phyloP scores from a whole-genome alignment of 768 basidiomycete species.

The Podaxis mareebaensis region DNA sequence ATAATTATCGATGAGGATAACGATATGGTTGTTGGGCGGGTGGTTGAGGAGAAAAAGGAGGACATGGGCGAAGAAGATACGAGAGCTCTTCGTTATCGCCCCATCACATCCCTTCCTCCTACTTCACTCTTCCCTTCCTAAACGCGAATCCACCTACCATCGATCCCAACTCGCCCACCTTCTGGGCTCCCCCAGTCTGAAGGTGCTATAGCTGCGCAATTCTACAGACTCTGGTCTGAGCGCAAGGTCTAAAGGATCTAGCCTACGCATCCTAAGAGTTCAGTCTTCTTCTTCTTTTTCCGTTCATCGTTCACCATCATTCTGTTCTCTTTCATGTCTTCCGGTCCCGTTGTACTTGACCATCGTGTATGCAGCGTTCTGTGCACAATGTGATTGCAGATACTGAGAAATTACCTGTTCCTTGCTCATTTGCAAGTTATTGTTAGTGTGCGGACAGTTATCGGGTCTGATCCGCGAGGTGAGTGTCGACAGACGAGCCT shows the following conservation, averaged over 20 bases:
- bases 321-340: neutral
- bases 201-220: neutral
- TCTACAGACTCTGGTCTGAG: neutral
- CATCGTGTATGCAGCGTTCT: constrained; percentile 11
- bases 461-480: constrained; percentile 6
- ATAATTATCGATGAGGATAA: constrained; percentile 8
- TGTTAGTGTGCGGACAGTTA: constrained; percentile 3
- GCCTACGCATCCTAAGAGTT: constrained; percentile 3
- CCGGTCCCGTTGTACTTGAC: constrained; percentile 6
- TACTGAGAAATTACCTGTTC: constrained; percentile 4
- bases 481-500: constrained; percentile 1
- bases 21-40: neutral
- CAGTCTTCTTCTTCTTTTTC: constrained; percentile 4
- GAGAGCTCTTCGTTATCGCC: constrained; percentile 3
- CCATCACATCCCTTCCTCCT: constrained; percentile 8
- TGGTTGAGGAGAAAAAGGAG: neutral
- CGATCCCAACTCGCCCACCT: neutral
- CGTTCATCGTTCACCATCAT: neutral
- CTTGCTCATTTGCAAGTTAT: constrained; percentile 3
- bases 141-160: neutral
- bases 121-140: neutral
- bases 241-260: neutral
- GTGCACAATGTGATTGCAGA: constrained; percentile 14
- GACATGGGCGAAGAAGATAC: neutral
- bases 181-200: neutral